Conservation (phyloP, 495 filamentous ascomycete species). For the Penicillium daleae region DNA sequence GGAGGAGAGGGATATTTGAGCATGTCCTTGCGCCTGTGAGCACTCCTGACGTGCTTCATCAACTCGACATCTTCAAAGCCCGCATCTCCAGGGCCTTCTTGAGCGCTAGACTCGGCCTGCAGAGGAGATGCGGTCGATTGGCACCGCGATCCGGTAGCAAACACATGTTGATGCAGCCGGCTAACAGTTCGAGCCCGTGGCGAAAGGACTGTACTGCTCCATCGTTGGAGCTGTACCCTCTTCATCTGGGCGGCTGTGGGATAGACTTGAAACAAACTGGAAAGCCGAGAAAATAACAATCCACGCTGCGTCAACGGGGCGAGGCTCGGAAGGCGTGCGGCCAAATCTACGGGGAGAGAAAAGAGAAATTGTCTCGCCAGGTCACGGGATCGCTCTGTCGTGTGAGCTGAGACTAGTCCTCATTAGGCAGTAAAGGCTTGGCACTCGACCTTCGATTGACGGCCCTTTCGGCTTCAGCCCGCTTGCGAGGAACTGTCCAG, state of each 20-base stretch:
- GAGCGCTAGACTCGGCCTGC: slow-evolving; percentile 24
- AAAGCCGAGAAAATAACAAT: slow-evolving; percentile 16
- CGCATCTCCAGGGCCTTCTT: slow-evolving; percentile 12
- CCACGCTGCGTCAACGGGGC: slow-evolving; percentile 27
- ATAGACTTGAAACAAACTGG: slow-evolving; percentile 13
- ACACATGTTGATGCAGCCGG: slow-evolving; percentile 51
- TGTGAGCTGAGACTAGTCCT: slow-evolving; percentile 42
- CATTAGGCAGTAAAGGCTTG: slow-evolving; percentile 33
- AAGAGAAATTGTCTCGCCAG: slow-evolving; percentile 51
- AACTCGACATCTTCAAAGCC: slow-evolving; percentile 23
- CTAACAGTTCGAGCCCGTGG: slow-evolving; percentile 55
- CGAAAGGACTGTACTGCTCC: slow-evolving; percentile 71
- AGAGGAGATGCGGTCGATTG: slow-evolving; percentile 46
- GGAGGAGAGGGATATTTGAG: slow-evolving; percentile 65
- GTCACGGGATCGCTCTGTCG: slow-evolving; percentile 49
- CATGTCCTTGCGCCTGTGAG: slow-evolving; percentile 35
- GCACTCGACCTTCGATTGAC: slow-evolving; percentile 39
- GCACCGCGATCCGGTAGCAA: slow-evolving; percentile 35
- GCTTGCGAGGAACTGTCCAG: slow-evolving; percentile 29
- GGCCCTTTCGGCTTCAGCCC: slow-evolving; percentile 41
- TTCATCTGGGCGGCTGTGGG: slow-evolving; percentile 58
- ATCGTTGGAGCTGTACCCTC: slow-evolving; percentile 70
- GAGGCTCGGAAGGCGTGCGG: slow-evolving; percentile 28
- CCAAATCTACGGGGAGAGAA: slow-evolving; percentile 38
- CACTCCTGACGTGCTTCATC: slow-evolving; percentile 22